phyloP scores from a whole-genome alignment of 176 grass and related monocot genomes.

The Oryza glumipatula region DNA sequence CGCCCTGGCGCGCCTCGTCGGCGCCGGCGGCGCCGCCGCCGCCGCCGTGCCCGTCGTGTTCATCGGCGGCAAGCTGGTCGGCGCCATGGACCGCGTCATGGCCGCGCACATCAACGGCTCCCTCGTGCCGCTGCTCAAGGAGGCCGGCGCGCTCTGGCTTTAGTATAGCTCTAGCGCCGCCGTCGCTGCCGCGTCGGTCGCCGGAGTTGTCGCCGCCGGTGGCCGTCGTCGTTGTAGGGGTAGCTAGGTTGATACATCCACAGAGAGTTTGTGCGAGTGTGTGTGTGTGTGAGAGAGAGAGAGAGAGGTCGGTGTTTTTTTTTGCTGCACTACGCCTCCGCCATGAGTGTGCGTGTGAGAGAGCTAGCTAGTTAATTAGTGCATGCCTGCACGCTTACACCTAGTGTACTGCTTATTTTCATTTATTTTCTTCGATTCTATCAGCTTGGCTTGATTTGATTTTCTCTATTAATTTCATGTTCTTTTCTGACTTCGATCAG shows the following conservation, averaged over 20 bases:
- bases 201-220: too few species aligned
- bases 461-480: conserved; percentile 24
- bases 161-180: conserved; percentile 2
- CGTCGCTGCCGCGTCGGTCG: neutral
- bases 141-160: conserved; percentile 94
- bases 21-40: conserved; percentile 54
- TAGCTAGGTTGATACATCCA: conserved; percentile 45
- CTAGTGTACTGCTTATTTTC: neutral
- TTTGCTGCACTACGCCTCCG: conserved; percentile 60
- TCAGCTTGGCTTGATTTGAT: neutral
- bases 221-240: conserved; percentile 29
- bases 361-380: neutral
- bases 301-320: conserved; percentile 50
- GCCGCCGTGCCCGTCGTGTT: conserved; percentile 82
- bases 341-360: conserved; percentile 23
- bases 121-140: conserved; percentile 89
- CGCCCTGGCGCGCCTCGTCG: conserved; percentile 68
- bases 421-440: neutral
- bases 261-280: conserved; percentile 32
- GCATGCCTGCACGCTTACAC: conserved; percentile 16
- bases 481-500: neutral
- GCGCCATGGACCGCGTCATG: conserved; percentile 92
- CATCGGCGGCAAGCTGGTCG: conserved; percentile 89
- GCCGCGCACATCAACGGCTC: conserved; percentile 89
- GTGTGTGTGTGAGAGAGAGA: conserved; percentile 37